Evolutionary conservation across 257 asterid genomes (phyloP), one percentile per base, ranked within the genome.

Genomic region (Handroanthus guayacan): DNA sequence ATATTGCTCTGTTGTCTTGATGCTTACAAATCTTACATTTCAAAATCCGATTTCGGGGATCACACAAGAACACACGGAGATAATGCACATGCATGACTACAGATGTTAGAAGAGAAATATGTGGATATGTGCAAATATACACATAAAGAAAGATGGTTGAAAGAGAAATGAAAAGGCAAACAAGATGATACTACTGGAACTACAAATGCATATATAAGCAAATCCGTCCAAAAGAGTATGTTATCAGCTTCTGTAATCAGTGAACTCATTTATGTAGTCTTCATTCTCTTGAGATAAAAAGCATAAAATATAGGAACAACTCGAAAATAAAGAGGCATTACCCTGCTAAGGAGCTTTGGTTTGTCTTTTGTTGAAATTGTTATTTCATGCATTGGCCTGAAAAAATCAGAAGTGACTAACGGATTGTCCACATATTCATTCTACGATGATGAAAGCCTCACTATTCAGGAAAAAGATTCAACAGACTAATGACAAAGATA

Each of bases 311-410:
- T 7, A 44, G 48, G 11, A 18, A 65, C 57, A 16, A 75, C 52
- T 75, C 41, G 72, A 51, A 14, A 74, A n/a, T n/a, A 43, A 69
- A 77, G 71, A 75, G 43, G 74, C 64, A 38, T 70, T 82, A 94
- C 98, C 90, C 78, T 81, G 81, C 89, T 86, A 70, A 94, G 99
- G 77, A 94, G 97, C 81, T 90, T 94, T 48, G 97, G 91, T 87
- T 90, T 89, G 91, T 94, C 97, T 76, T 82, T 85, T 2, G 92
- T 87, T 54, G 97, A 94, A 81, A 94, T 90, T 14, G 97, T 89
- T 67, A 94, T 80, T 82, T 94, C 98, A 75, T 92, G 91, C 65
- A 77, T 75, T 65, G 91, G 86, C 87, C 98, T 94, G 80, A 73
- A 77, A 79, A 74, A 67, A 36, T 74, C 63, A 78, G 37, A 78